Percentiles rank a stretch among this genome's conserved stretches.
phyloP scores from a whole-genome alignment of 2,329 filamentous ascomycete genomes.

The Hirsutella minnesotensis region DNA sequence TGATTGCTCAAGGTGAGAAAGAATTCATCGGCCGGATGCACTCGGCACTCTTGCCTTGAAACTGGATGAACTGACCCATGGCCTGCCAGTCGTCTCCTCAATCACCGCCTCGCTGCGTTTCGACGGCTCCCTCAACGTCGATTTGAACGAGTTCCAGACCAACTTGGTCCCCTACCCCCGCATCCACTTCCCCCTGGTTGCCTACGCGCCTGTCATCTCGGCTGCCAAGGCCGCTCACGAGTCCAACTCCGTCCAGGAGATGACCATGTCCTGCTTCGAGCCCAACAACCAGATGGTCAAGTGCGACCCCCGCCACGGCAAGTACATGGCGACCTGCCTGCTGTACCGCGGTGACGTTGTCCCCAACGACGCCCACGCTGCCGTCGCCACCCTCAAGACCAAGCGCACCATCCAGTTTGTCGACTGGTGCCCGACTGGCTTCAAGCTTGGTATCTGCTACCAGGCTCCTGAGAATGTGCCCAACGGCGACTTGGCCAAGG shows the following conservation, averaged over 20 bases:
- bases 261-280: conserved; percentile 99
- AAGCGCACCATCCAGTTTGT: conserved; percentile 99
- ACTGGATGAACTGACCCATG: neutral
- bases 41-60: neutral
- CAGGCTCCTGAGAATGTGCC: conserved; percentile 92
- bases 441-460: conserved; percentile 99
- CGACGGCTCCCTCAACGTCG: conserved; percentile 97
- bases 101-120: conserved; percentile 98
- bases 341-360: conserved; percentile 98
- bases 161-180: conserved; percentile 97
- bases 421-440: conserved; percentile 99
- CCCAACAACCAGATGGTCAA: conserved; percentile 99
- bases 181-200: conserved; percentile 98
- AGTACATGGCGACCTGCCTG: conserved; percentile 99
- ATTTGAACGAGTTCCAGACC: conserved; percentile 99
- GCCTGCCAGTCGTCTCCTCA: conserved; percentile 74
- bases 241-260: conserved; percentile 95
- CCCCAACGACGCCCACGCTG: conserved; percentile 84
- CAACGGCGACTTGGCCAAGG: conserved; percentile 94
- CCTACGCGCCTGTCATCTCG: conserved; percentile 89
- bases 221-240: conserved; percentile 94
- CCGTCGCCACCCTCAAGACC: conserved; percentile 94
- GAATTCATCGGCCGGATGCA: neutral
- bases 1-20: conserved; percentile 80
- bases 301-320: conserved; percentile 95